phyloP scores from a whole-genome alignment of 2,329 filamentous ascomycete species.

The Neurospora sp. region DNA sequence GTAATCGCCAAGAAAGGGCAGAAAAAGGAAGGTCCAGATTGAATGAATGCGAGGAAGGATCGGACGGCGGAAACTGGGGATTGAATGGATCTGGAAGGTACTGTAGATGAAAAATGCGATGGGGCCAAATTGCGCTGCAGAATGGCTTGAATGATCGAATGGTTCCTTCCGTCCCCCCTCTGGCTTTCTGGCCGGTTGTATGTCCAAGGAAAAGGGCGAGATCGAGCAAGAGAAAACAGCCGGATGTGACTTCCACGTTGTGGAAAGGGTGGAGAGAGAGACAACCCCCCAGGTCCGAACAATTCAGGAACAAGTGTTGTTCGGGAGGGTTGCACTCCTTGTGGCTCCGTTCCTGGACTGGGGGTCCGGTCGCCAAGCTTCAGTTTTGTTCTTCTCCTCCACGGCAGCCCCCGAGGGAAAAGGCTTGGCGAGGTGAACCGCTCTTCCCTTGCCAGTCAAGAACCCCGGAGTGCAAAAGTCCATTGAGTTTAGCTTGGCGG shows the following conservation, averaged over 20 bases:
- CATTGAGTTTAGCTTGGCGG: neutral
- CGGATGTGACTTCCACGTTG: constrained; percentile 4
- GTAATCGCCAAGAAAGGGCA: neutral
- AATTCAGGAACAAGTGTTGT: constrained; percentile 6
- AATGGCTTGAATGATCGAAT: neutral
- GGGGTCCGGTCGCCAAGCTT: neutral
- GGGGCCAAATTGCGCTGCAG: constrained; percentile 1
- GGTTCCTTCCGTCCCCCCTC: neutral
- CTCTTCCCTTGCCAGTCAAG: neutral
- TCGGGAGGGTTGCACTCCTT: neutral
- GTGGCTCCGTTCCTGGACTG: neutral
- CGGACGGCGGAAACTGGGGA: neutral
- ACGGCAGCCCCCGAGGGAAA: neutral
- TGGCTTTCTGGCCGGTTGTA: neutral
- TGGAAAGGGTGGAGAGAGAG: neutral
- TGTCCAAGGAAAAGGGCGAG: neutral
- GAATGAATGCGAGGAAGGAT: neutral
- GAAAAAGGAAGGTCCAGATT: neutral
- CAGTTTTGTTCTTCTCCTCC: neutral
- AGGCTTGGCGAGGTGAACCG: neutral
- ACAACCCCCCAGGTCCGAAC: constrained; percentile 1
- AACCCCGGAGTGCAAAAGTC: neutral
- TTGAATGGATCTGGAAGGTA: neutral
- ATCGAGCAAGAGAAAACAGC: constrained; percentile 8
- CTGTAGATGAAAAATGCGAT: neutral